Conservation (phyloP, 2,329 filamentous ascomycete species). For the Scedosporium minutisporum region DNA sequence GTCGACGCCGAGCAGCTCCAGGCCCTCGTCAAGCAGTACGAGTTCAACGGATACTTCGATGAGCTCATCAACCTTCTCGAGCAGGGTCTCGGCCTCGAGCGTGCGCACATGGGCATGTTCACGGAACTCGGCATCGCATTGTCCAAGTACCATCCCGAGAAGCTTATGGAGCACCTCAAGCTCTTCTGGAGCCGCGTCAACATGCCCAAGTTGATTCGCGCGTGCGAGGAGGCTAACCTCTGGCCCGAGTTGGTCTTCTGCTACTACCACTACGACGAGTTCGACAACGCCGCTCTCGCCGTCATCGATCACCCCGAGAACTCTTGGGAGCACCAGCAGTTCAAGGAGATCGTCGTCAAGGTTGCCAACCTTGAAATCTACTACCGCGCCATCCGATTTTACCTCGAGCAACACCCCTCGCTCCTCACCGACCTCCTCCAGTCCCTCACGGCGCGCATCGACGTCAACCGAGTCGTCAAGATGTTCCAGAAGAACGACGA, state of each 20-base stretch:
- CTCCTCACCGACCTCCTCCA: slow-evolving; percentile 93
- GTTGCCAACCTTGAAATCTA: slow-evolving; percentile 98
- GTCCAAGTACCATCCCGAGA: slow-evolving; percentile 89
- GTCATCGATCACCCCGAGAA: slow-evolving; percentile 98
- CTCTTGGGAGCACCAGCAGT: slow-evolving; percentile 98
- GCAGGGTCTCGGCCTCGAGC: slow-evolving; percentile 86
- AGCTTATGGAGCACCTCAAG: slow-evolving; percentile 96
- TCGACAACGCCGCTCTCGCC: slow-evolving; percentile 89
- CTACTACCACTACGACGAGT: slow-evolving; percentile 97
- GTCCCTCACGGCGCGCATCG: slow-evolving; percentile 81
- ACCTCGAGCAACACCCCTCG: slow-evolving; percentile 92
- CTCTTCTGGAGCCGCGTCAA: slow-evolving; percentile 98
- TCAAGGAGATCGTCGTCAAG: slow-evolving; percentile 98
- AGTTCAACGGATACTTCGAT: slow-evolving; percentile 94
- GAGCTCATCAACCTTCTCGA: slow-evolving; percentile 92
- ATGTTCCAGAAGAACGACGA: slow-evolving; percentile 99
- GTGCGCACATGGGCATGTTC: slow-evolving; percentile 95
- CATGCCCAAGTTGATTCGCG: slow-evolving; percentile 91
- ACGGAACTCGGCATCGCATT: slow-evolving; percentile 86
- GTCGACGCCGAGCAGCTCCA: slow-evolving; percentile 93
- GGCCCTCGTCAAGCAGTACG: slow-evolving; percentile 91
- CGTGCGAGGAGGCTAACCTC: slow-evolving; percentile 86
- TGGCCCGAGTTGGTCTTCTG: slow-evolving; percentile 98
- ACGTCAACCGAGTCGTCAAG: slow-evolving; percentile 97
- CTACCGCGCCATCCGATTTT: slow-evolving; percentile 94